Evolutionary conservation across 2,329 filamentous ascomycete genomes (phyloP).

Genomic region (Didymella pomorum): DNA sequence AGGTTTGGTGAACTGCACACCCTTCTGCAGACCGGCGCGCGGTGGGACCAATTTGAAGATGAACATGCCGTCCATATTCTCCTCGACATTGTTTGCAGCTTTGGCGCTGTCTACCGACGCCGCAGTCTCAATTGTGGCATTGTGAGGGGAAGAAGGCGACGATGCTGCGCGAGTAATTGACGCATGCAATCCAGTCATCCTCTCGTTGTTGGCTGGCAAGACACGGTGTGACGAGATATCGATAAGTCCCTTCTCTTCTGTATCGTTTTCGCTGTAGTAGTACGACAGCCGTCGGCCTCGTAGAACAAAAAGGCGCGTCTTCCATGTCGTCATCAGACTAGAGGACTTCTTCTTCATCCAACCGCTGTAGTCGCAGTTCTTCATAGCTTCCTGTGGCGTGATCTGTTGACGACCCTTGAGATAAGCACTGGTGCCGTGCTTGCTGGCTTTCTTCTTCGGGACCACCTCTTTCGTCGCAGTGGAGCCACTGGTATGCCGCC

Average conservation of each 20-base stretch:
- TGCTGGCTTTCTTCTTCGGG: conserved; percentile 66
- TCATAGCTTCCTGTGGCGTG: conserved; percentile 81
- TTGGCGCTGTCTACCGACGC: conserved; percentile 50
- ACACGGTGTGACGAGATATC: conserved; percentile 98
- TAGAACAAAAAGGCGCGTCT: conserved; percentile 92
- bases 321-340: conserved; percentile 97
- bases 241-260: conserved; percentile 92
- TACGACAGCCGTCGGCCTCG: conserved; percentile 91
- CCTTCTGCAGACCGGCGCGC: conserved; percentile 82
- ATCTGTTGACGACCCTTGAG: conserved; percentile 84
- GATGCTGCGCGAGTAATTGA: conserved; percentile 86
- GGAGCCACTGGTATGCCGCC: conserved; percentile 53
- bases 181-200: conserved; percentile 88
- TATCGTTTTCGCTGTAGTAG: conserved; percentile 93
- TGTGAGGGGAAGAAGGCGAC: conserved; percentile 66
- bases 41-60: conserved; percentile 98
- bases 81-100: conserved; percentile 38
- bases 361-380: conserved; percentile 88
- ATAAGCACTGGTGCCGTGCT: conserved; percentile 96
- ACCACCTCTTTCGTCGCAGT: conserved; percentile 51
- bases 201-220: conserved; percentile 91
- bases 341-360: conserved; percentile 99
- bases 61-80: conserved; percentile 74
- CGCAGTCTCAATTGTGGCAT: conserved; percentile 50
- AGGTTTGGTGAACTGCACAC: conserved; percentile 96